Conservation (phyloP, 345 rosid species). For the Eucalyptus cloeziana region DNA sequence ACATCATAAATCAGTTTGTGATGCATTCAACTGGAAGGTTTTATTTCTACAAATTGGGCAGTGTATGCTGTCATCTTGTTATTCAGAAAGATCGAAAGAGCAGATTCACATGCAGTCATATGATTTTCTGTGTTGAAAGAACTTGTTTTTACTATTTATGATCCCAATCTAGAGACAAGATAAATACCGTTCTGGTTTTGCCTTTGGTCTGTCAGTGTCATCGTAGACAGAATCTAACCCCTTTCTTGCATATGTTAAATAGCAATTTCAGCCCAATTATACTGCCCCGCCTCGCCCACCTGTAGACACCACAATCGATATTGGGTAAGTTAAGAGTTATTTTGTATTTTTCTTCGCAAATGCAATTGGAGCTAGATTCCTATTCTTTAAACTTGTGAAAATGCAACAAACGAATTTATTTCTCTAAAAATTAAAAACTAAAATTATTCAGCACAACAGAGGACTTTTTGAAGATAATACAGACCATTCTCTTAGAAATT, state of each 20-base stretch:
- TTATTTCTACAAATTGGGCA: background rate
- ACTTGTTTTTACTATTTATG: background rate
- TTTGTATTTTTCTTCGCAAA: background rate
- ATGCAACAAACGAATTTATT: background rate
- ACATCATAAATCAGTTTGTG: background rate
- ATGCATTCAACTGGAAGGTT: background rate
- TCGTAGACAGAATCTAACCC: background rate
- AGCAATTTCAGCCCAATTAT: conserved; percentile 82
- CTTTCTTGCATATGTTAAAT: conserved; percentile 2
- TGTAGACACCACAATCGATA: conserved; percentile 74
- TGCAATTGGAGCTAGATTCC: background rate
- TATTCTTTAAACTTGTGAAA: background rate
- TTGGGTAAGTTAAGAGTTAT: conserved; percentile 44
- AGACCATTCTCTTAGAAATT: background rate
- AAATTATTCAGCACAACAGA: background rate
- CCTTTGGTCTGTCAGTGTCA: background rate
- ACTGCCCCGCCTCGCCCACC: conserved; percentile 66
- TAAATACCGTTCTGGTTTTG: background rate
- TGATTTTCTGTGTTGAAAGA: background rate
- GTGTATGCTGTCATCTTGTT: background rate
- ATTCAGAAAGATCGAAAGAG: background rate
- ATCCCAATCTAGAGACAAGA: background rate
- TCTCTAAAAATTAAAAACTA: background rate
- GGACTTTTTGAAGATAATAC: background rate
- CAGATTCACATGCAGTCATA: background rate